Evolutionary conservation across 2,329 filamentous ascomycete genomes (phyloP), one percentile per base, ranked within the genome.

Genomic region (Ophiocordyceps camponoti-leonardi): DNA sequence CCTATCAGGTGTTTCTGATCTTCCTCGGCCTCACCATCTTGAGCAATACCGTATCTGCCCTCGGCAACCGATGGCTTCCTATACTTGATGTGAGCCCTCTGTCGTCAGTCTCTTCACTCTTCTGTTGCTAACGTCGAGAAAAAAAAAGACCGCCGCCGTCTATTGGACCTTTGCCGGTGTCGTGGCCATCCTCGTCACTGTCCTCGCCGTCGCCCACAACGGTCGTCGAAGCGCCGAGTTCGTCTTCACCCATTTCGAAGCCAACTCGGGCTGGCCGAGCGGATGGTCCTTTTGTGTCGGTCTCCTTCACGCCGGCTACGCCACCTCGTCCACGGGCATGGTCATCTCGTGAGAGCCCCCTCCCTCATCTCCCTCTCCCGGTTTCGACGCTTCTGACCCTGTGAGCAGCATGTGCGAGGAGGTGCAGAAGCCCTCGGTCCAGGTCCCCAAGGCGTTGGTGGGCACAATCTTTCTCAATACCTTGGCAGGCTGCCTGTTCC

Each of bases 261-360:
- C 86, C 49, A 65, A 72, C 41, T 77, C 74, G 82, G 79, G 78
- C 39, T 85, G 81, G 80, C 79, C 81, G 0, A 67, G 75, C 51
- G 80, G 76, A 0, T 67, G 83, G 52, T 69, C 75, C 1, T 80
- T 73, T 60, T 65, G 73, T 43, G 61, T 75, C 35, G 72, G 71
- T 6, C 56, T 75, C 14, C 58, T 79, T 6, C 75, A 73, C 59
- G 81, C 78, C 44, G 81, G 77, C 49, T 85, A 86, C 55, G 80
- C 79, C 42, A 84, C 81, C 14, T 85, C 81, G 4, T 82, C 80
- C 16, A 85, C 81, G 0, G 83, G 83, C 62, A 86, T 86, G 82
- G 81, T 86, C 48, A 81, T 86, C 58, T 82, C 66, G 62, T 63
- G 55, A 42, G 52, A 65, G 62, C 61, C 18, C 60, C 62, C n/a